Evolutionary conservation across 176 grass and related monocot genomes (phyloP), one percentile per base, ranked within the genome.

Genomic region (Hyparrhenia diplandra): DNA sequence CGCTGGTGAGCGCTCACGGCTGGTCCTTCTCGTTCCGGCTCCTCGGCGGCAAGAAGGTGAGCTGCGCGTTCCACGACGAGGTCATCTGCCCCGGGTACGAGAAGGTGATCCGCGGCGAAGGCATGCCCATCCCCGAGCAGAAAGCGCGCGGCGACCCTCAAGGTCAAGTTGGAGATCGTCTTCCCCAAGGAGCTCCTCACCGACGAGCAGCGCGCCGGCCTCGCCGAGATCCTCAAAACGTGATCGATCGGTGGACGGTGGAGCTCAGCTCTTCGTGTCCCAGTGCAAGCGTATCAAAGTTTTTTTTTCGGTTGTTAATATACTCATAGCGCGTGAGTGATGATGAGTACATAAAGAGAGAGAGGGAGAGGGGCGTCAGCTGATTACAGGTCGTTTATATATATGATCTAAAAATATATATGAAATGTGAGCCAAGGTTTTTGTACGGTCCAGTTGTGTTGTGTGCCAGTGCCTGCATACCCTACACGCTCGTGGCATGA

Each of bases 1-100:
- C 95, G 39, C 52, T 98, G 71, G 88, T 89, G 80, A 84, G 95
- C 95, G 40, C 90, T 95, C 65, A 93, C 88, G 95, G 95, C 16
- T 98, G 95, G 95, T 82, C 82, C n/a, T 91, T 95, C 84, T 91
- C 88, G 6, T 95, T 98, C 84, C 74, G 92, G 64, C 86, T 94
- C 1, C 77, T 94, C 5, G 77, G 64, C 2, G 92, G 95, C 49
- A 85, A 74, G 82, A 98, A 95, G 69, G 88, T 94, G 88, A n/a
- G n/a, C 84, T 89, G 81, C 75, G 70, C 88, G 20, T 98, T 98
- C 73, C 69, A 84, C 4, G 95, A 98, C 0, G 88, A 94, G 62
- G 23, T 98, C 89, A 89, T 98, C 79, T 64, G 76, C 55, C 95
- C 92, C 0, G 92, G 90, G 1, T 64, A 84, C 21, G 95, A 98